Evolutionary conservation across 139 green algal species (phyloP).

Genomic region (Chlorella sp.): DNA sequence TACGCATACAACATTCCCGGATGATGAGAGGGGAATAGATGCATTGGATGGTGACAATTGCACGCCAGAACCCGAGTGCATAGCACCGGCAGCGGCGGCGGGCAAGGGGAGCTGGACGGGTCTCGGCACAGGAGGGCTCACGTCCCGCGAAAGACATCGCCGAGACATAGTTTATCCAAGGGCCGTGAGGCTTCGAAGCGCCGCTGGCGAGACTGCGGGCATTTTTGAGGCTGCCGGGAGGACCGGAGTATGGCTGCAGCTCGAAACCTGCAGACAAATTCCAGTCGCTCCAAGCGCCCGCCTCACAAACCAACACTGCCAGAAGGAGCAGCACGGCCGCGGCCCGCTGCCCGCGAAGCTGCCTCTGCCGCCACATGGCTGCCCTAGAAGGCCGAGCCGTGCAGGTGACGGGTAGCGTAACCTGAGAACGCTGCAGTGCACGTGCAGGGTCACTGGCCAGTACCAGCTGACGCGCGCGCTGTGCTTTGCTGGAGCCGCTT

Average conservation of each 20-base stretch:
- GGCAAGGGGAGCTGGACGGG: background rate
- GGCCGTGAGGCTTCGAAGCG: background rate
- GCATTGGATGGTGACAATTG: too few relatives aligned
- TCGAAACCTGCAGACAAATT: background rate
- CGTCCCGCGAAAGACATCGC: background rate
- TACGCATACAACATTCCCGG: too few relatives aligned
- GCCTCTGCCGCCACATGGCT: background rate
- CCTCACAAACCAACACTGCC: background rate
- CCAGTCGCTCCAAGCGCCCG: background rate
- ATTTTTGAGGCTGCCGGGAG: background rate
- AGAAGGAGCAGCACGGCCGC: background rate
- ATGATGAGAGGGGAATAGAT: too few relatives aligned
- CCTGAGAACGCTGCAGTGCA: too few relatives aligned
- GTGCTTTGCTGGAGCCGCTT: too few relatives aligned
- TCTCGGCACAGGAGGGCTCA: background rate
- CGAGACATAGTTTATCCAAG: background rate
- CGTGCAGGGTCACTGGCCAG: too few relatives aligned
- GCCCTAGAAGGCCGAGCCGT: background rate
- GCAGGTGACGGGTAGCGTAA: too few relatives aligned
- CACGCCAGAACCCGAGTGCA: too few relatives aligned
- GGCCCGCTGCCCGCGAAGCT: background rate
- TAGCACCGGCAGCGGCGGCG: background rate
- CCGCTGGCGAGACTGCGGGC: background rate
- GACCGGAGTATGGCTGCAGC: background rate
- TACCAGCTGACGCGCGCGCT: too few relatives aligned